phyloP scores from a whole-genome alignment of 306 rosid species.

The Cicer chorassanicum region DNA sequence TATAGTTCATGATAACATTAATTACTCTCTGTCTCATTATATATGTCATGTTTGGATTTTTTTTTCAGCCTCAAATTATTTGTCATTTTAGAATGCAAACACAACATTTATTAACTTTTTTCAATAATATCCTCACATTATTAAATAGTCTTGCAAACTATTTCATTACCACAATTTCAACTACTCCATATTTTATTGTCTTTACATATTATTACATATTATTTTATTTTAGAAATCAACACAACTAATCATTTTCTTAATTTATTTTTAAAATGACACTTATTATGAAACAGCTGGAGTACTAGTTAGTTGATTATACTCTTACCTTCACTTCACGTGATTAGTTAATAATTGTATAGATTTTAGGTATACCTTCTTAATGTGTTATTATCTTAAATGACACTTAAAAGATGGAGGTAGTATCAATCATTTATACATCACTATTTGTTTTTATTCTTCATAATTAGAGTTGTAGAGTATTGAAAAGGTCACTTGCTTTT shows the following conservation, averaged over 20 bases:
- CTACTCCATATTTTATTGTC: no score
- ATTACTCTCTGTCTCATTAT: neutral
- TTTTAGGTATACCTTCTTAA: neutral
- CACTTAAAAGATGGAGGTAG: neutral
- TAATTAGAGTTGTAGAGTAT: neutral
- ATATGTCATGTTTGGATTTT: neutral
- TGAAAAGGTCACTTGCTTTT: neutral
- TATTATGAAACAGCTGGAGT: neutral
- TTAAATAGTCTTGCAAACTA: neutral
- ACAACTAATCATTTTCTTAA: neutral
- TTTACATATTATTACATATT: no score
- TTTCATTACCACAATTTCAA: no score
- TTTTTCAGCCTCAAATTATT: neutral
- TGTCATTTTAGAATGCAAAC: neutral
- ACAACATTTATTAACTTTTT: neutral
- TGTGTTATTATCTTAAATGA: neutral
- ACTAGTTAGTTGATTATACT: no score
- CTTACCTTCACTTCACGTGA: no score
- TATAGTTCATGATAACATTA: constrained; percentile 2
- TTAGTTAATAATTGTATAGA: neutral
- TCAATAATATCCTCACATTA: neutral
- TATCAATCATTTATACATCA: constrained; percentile 8
- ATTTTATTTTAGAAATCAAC: no score
- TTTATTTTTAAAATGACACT: neutral
- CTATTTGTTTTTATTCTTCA: neutral